Percentiles rank a stretch among this genome's conserved stretches.
Evolutionary conservation across 2,329 filamentous ascomycete species (phyloP).

Genomic region (Fusarium buharicum): DNA sequence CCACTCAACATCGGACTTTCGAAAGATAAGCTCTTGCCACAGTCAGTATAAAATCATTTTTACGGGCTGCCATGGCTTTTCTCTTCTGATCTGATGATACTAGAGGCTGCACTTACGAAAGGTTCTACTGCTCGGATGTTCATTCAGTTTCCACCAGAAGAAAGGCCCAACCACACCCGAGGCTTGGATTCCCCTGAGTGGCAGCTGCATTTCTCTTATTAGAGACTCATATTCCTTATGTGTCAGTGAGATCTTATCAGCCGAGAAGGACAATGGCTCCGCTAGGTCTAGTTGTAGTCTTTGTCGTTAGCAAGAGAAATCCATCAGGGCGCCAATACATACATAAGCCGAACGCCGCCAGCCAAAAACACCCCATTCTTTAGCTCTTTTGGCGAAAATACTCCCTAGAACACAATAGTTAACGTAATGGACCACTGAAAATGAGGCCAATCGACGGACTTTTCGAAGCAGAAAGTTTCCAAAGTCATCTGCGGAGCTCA

Average conservation of each 20-base stretch:
- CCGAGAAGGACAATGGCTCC: neutral
- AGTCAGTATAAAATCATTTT: too few species aligned
- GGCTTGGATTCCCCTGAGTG: neutral
- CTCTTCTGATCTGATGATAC: neutral
- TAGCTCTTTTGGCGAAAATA: neutral
- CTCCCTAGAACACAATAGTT: neutral
- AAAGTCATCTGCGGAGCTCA: neutral
- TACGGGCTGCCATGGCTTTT: too few species aligned
- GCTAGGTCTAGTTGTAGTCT: neutral
- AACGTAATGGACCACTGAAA: too few species aligned
- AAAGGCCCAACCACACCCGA: neutral
- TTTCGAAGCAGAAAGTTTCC: neutral
- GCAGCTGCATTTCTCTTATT: neutral
- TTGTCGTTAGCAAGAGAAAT: neutral
- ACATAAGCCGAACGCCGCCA: neutral
- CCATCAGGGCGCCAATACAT: too few species aligned
- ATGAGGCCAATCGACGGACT: neutral
- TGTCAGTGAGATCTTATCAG: neutral
- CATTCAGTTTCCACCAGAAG: neutral
- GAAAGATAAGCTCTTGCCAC: neutral
- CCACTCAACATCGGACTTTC: neutral
- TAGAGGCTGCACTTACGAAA: neutral
- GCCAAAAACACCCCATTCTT: neutral
- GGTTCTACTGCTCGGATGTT: neutral
- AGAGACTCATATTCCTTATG: too few species aligned